Base-by-base conservation (phyloP, 352 stramenopile species). In the Globisporangium echinulatum region DNA sequence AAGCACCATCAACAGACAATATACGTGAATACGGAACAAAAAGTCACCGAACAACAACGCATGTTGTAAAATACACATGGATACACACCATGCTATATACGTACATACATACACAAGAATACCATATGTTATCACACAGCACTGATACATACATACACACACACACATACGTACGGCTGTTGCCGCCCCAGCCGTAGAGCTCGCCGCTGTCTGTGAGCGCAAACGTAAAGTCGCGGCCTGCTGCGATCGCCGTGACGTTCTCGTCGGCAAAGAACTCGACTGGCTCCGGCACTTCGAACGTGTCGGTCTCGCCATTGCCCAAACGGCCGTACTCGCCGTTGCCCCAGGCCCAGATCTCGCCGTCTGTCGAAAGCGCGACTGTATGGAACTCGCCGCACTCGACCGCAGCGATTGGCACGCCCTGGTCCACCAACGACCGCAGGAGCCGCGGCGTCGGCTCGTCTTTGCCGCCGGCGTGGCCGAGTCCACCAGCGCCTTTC, bases 321-420 rank as follows among this genome's bases (percentile, higher is more conserved):
- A 97, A 71, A 14, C 90, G 75, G 14, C 92, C 92, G 72, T 97
- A 96, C 69, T 97, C 88, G 61, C 92, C 92, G 53, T 90, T 90
- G 52, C 92, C 92, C 87, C 88, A 97, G 11, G 88, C 88, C 88
- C 85, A 96, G 9, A 97, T 81, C 69, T 98, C 92, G 25, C 88
- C 88, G 62, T 97, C 88, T 44, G 73, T 82, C 8, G 87, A 87
- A 10, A 97, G 77, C 40, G 90, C 88, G 13, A 96, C 82, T 5
- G 88, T 97, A 76, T 97, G 90, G 65, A 92, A 92, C 64, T 95
- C 82, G 49, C 88, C 88, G 37, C 82, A 94, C 49, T 89, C 78
- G 33, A 96, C 73, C 9, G 68, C 74, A 5, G 69, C 69, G 42
- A 90, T 82, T n/a, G 85, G 79, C 47, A 90, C 82, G 37, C 85